Evolutionary conservation across 148 eudicot genomes (phyloP).

Genomic region (Rheum nobile): DNA sequence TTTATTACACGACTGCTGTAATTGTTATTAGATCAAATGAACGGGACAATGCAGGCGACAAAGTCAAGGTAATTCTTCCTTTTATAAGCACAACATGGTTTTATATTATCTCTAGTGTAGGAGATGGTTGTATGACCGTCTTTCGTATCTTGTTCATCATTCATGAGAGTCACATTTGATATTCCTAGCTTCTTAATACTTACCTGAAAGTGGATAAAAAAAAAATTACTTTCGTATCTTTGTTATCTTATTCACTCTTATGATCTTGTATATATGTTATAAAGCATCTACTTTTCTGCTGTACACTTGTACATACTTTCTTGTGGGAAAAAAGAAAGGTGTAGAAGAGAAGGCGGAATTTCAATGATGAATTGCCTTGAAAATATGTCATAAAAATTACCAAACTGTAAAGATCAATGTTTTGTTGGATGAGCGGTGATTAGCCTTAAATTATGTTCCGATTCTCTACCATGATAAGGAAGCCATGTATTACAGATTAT

Average conservation of each 20-base stretch:
- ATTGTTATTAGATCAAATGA: neutral
- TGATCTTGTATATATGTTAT: neutral
- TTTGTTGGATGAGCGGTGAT: neutral
- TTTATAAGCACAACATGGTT: neutral
- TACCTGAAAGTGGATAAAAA: too few species aligned
- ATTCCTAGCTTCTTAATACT: neutral
- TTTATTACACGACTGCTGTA: neutral
- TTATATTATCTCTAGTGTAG: neutral
- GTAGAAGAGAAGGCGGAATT: neutral
- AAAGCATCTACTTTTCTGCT: neutral
- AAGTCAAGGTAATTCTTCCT: neutral
- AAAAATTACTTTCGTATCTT: too few species aligned
- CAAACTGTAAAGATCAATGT: neutral
- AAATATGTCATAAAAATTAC: neutral
- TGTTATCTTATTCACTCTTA: neutral
- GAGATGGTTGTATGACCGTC: neutral
- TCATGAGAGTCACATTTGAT: neutral
- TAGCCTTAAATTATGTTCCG: too few species aligned
- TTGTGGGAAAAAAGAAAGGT: neutral
- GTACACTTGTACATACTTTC: too few species aligned
- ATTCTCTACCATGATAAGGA: neutral
- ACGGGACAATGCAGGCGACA: neutral
- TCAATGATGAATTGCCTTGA: neutral
- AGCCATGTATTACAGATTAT: too few species aligned
- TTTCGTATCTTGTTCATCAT: neutral